Conservation (phyloP, 805 yeast species). For the Vanderwaltozyma polyspora region DNA sequence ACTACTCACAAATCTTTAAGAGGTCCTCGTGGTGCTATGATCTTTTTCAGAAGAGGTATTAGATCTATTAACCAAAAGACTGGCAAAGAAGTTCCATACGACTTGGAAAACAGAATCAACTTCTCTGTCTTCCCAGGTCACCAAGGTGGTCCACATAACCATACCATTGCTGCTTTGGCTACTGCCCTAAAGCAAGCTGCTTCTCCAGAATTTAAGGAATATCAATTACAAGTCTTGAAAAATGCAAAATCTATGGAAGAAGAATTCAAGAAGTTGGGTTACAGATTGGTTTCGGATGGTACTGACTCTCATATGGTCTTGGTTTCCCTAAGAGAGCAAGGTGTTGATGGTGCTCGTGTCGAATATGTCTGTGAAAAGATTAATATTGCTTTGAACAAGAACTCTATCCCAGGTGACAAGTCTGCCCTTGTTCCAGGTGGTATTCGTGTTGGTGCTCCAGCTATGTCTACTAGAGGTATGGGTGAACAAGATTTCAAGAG, state of each 20-base stretch:
- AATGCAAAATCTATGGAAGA: conserved; percentile 78
- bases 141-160: conserved; percentile 99
- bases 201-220: conserved; percentile 79
- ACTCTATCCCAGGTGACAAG: conserved; percentile 96
- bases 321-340: conserved; percentile 77
- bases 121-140: conserved; percentile 99
- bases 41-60: conserved; percentile 93
- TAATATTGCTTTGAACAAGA: conserved; percentile 94
- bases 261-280: conserved; percentile 62
- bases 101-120: conserved; percentile 89
- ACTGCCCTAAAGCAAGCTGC: conserved; percentile 92
- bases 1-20: conserved; percentile 97
- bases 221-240: conserved; percentile 77
- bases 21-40: conserved; percentile 99
- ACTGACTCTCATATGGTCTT: conserved; percentile 96
- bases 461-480: conserved; percentile 96
- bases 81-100: conserved; percentile 85
- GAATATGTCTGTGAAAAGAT: conserved; percentile 90
- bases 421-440: conserved; percentile 97
- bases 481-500: conserved; percentile 75
- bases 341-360: conserved; percentile 93
- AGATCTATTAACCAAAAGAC: conserved; percentile 78
- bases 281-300: conserved; percentile 82
- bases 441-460: conserved; percentile 95
- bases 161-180: conserved; percentile 96